Percentiles rank a stretch among this genome's conserved stretches.
Conservation (phyloP, 1,139 yeast species). For the Ogataea hybrid region DNA sequence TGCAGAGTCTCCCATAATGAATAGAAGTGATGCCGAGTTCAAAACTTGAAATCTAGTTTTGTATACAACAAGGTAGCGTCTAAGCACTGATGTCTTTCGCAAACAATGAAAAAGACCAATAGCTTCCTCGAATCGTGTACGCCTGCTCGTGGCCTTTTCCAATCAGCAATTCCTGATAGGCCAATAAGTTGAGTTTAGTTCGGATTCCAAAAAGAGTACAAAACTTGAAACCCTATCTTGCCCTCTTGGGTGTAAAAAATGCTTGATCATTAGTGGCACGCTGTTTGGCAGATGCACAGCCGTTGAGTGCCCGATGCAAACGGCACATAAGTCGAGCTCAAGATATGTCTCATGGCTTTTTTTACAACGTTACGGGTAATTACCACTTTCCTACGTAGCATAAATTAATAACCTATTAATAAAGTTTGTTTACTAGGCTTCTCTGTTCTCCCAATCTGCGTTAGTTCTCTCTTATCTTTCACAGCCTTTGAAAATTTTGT, state of each 20-base stretch:
- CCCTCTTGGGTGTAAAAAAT: conserved; percentile 7
- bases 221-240: conserved; percentile 11
- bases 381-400: no score
- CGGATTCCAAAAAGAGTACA: neutral
- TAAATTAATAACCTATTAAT: no score
- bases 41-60: neutral
- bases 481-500: conserved; percentile 7
- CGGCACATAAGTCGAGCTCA: no score
- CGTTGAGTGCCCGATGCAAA: neutral
- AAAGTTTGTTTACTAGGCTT: no score
- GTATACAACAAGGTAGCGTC: conserved; percentile 6
- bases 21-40: neutral
- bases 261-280: conserved; percentile 10
- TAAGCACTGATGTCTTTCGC: conserved; percentile 1
- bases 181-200: neutral
- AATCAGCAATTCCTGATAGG: neutral
- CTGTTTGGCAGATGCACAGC: conserved; percentile 11
- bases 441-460: no score
- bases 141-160: neutral
- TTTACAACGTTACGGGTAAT: no score
- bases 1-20: conserved; percentile 4
- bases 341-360: no score
- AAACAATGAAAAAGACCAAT: neutral
- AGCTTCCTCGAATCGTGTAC: neutral
- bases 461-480: neutral